A percentile compares a stretch with the other conserved stretches of the same genome.
These are phyloP conservation scores for Sphagnum tenellum DNA, from an alignment of 225 moss, liverwort and hornwort species.

Conservation along the genomic window DNA sequence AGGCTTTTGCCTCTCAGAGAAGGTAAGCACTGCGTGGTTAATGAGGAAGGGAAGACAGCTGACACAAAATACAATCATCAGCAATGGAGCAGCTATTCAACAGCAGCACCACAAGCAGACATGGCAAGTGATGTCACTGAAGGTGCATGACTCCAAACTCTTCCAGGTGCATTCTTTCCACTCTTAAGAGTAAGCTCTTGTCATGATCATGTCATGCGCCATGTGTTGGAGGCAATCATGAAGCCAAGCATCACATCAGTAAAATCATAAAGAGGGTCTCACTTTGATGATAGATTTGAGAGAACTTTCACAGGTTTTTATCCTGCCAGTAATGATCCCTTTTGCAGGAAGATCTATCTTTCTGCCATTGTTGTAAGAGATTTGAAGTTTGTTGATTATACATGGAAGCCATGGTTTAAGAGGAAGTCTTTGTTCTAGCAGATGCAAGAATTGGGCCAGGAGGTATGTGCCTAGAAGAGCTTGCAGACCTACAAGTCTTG, in stretches of 20 bases:
- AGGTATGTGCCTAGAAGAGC: slow-evolving; percentile 41
- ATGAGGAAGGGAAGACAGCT: no score
- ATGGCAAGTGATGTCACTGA: not conserved
- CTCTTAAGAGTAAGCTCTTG: no score
- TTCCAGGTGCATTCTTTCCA: not conserved
- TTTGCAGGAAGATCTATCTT: not conserved
- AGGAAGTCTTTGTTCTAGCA: not conserved
- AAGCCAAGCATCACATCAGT: no score
- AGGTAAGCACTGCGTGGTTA: no score
- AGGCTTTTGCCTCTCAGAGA: not conserved
- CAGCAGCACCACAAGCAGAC: not conserved
- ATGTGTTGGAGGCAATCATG: no score
- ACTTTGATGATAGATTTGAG: no score
- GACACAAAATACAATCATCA: not conserved
- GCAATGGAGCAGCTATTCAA: not conserved
- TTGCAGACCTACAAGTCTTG: slow-evolving; percentile 38
- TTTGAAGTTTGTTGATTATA: not conserved
- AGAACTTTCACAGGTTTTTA: no score
- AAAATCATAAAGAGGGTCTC: no score
- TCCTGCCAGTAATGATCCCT: not conserved
- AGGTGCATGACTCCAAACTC: not conserved
- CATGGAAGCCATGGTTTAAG: not conserved
- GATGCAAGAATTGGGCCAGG: slow-evolving; percentile 15
- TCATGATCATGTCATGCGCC: no score
- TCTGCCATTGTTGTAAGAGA: not conserved